Evolutionary conservation across 306 rosid species (phyloP).

Genomic region (Vigna unguiculata): DNA sequence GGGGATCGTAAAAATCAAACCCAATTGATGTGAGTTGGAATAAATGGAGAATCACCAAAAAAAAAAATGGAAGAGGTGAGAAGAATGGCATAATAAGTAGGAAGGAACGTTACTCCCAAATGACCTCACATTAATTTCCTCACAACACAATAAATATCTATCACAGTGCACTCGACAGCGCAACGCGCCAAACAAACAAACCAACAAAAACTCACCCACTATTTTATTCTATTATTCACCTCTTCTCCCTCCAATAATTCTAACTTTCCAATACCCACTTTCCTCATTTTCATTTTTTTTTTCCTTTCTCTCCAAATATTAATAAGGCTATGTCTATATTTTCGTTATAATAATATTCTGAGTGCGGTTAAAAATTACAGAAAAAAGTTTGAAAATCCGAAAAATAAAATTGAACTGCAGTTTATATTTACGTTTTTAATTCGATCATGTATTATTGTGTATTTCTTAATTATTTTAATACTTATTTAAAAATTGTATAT

Average conservation of each 20-base stretch:
- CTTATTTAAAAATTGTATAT: too few relatives aligned
- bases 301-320: too few relatives aligned
- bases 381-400: too few relatives aligned
- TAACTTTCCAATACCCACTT: conserved; percentile 8
- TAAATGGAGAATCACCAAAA: background rate
- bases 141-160: conserved; percentile 47
- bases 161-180: conserved; percentile 24
- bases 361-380: too few relatives aligned
- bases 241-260: conserved; percentile 38
- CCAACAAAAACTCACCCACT: background rate
- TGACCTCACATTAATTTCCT: background rate
- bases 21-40: background rate
- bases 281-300: background rate
- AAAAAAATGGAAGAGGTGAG: background rate
- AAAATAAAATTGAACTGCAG: too few relatives aligned
- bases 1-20: too few relatives aligned
- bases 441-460: too few relatives aligned
- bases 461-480: too few relatives aligned
- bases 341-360: too few relatives aligned
- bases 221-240: conserved; percentile 30
- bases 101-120: background rate
- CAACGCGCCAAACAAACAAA: conserved; percentile 5
- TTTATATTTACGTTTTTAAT: too few relatives aligned
- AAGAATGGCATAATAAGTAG: background rate
- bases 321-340: too few relatives aligned